Evolutionary conservation across 352 stramenopile species (phyloP), one percentile per base, ranked within the genome.

Genomic region (Globisporangium sylvaticum): DNA sequence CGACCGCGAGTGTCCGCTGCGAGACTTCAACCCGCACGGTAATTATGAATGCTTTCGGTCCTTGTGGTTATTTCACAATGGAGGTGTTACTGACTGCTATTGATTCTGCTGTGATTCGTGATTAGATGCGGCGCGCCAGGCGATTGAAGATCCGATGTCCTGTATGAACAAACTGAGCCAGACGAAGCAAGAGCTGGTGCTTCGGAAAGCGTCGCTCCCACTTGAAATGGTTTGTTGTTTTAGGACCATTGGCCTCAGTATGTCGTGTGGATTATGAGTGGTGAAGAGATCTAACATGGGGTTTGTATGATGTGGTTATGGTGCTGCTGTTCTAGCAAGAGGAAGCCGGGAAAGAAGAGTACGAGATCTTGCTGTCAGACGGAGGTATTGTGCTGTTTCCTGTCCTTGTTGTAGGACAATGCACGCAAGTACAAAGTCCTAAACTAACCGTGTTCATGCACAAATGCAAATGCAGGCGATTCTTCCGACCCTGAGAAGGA

Each of bases 1-100:
- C 14, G 89, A 97, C 52, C 76, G 88, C 31, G 89, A 97, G 71
- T 97, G 89, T 65, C 68, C 79, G 50, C 50, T 94, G 53, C 76
- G 81, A 14, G 74, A 96, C 59, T 71, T 76, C 6, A 97, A 96
- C 57, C 87, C 88, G 0, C 85, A 88, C 57, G 83, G 80, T 88
- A 66, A 50, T 22, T 24, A 50, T 24, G 18, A 44, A 44, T 14
- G 12, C 9, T n/a, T 42, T 37, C 53, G 66, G 12, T 22, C 14
- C 10, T 22, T 48, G 10, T 15, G 5, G 32, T 4, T 32, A 27
- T 61, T 25, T n/a, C n/a, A n/a, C n/a, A 27, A 3, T 1, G 5
- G 4, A 20, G 9, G 24, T 48, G 12, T 14, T 44, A 12, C 18
- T n/a, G n/a, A n/a, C n/a, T n/a, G n/a, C n/a, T n/a, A n/a, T n/a